phyloP scores from a whole-genome alignment of 164 flowering plant species.

The Dillenia turbinata region DNA sequence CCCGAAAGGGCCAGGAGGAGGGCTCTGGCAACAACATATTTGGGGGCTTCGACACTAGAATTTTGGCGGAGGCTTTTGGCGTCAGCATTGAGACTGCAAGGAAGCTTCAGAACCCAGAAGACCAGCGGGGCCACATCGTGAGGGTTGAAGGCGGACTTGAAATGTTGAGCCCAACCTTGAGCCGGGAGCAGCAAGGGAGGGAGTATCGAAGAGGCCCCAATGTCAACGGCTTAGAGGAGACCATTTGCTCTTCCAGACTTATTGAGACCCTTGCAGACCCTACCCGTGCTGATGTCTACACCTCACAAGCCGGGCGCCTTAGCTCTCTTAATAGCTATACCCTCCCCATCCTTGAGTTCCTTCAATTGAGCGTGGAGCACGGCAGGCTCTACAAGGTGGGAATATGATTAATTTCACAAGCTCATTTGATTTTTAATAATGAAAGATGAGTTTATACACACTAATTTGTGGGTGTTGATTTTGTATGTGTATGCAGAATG shows the following conservation, averaged over 20 bases:
- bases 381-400: constrained; percentile 53
- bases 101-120: constrained; percentile 20
- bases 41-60: constrained; percentile 22
- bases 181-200: constrained; percentile 5
- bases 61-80: constrained; percentile 22
- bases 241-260: constrained; percentile 43
- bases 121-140: constrained; percentile 27
- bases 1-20: constrained; percentile 1
- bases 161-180: constrained; percentile 18
- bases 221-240: constrained; percentile 62
- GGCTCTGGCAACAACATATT: constrained; percentile 24
- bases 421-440: background rate
- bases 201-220: constrained; percentile 10
- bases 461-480: background rate
- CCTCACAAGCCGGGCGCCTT: constrained; percentile 47
- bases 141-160: constrained; percentile 20
- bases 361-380: constrained; percentile 48
- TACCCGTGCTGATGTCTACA: constrained; percentile 43
- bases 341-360: constrained; percentile 47
- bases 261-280: constrained; percentile 53
- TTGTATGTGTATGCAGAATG: constrained; percentile 33
- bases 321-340: constrained; percentile 47
- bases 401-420: background rate
- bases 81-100: constrained; percentile 26
- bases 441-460: too few species aligned